Conservation (phyloP, 129 eudicot species). For the Helichrysum umbraculigerum region DNA sequence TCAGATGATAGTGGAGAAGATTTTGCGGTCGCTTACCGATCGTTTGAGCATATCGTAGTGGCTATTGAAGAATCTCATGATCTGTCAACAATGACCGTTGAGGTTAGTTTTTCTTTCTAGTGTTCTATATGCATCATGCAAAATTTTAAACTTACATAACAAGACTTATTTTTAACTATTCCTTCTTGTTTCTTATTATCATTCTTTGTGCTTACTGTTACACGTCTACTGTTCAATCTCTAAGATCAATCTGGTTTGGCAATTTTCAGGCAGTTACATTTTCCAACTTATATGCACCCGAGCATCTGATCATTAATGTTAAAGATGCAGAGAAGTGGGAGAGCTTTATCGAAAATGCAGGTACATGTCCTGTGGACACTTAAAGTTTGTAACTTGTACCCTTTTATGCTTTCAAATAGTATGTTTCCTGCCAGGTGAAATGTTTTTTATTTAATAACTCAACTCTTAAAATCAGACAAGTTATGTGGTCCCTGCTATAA, state of each 20-base stretch:
- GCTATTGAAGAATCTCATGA: no score
- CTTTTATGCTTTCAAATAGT: neutral
- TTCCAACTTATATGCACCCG: slow-evolving; percentile 96
- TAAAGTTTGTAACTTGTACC: neutral
- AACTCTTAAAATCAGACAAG: neutral
- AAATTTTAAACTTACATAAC: no score
- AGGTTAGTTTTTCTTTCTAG: slow-evolving; percentile 46
- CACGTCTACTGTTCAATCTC: neutral
- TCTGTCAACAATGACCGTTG: no score
- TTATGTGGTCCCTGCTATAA: neutral
- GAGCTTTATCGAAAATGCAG: slow-evolving; percentile 90
- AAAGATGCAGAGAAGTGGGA: slow-evolving; percentile 99
- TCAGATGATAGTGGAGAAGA: no score
- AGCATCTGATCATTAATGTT: slow-evolving; percentile 93
- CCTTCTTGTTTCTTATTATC: neutral
- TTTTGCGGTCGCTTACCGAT: no score
- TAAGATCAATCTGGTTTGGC: slow-evolving; percentile 12
- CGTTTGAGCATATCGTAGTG: no score
- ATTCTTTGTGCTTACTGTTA: neutral
- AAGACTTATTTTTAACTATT: no score
- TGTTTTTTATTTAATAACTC: neutral
- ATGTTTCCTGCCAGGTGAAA: neutral
- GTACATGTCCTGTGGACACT: slow-evolving; percentile 33
- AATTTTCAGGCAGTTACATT: slow-evolving; percentile 76
- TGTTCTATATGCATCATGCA: neutral